Conservation (phyloP, 805 yeast species). For the Spencermartinsiella europaea region DNA sequence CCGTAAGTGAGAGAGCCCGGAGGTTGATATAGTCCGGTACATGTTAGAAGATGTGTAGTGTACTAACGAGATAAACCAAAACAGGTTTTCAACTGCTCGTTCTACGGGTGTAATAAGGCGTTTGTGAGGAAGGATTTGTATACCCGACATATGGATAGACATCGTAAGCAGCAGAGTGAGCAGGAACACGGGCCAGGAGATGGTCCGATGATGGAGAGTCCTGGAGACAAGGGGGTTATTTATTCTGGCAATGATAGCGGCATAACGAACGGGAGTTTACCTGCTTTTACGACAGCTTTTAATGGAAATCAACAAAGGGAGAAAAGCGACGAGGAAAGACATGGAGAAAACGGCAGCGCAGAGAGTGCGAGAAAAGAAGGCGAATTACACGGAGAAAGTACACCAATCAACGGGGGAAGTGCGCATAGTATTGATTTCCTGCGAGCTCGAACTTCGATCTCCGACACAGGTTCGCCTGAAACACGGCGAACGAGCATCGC, state of each 20-base stretch:
- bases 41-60: not conserved
- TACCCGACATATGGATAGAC: constrained; percentile 26
- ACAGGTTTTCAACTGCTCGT: constrained; percentile 10
- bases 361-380: no score
- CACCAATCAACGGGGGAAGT: no score
- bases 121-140: constrained; percentile 32
- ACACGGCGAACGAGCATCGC: no score
- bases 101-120: constrained; percentile 27
- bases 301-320: no score
- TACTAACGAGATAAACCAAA: constrained; percentile 14
- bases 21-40: not conserved
- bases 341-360: no score
- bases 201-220: not conserved
- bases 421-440: no score
- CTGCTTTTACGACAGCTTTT: not conserved
- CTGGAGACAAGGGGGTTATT: no score
- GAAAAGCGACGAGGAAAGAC: not conserved
- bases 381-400: no score
- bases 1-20: constrained; percentile 13
- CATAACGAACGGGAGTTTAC: not conserved
- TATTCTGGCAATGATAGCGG: not conserved
- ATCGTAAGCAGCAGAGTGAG: not conserved
- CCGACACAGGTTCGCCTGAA: no score
- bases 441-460: no score
- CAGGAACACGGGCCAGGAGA: not conserved